Evolutionary conservation across 2,329 filamentous ascomycete genomes (phyloP).

Genomic region (Herpotrichia juniperi): DNA sequence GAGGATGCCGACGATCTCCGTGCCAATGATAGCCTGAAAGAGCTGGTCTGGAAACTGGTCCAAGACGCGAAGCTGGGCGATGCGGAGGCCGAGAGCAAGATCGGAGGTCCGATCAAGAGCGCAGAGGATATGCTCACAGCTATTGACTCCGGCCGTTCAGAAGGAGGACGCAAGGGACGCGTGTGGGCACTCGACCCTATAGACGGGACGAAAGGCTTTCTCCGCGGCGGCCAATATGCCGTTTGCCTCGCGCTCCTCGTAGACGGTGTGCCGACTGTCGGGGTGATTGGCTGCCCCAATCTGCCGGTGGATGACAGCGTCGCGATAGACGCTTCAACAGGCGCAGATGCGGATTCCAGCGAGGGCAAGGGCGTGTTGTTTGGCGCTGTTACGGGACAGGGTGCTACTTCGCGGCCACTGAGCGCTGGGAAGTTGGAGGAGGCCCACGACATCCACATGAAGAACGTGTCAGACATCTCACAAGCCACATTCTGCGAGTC

Average conservation of each 20-base stretch:
- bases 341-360: slow-evolving; percentile 74
- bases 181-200: slow-evolving; percentile 98
- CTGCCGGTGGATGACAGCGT: slow-evolving; percentile 83
- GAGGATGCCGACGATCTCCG: slow-evolving; percentile 87
- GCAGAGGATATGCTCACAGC: slow-evolving; percentile 68
- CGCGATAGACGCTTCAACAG: slow-evolving; percentile 73
- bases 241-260: slow-evolving; percentile 92
- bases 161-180: slow-evolving; percentile 74
- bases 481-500: slow-evolving; percentile 95
- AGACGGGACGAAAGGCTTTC: slow-evolving; percentile 96
- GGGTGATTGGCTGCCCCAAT: slow-evolving; percentile 94
- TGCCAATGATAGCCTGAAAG: slow-evolving; percentile 70
- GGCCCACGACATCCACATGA: slow-evolving; percentile 77
- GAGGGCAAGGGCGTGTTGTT: slow-evolving; percentile 86
- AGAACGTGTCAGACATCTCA: slow-evolving; percentile 72
- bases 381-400: slow-evolving; percentile 78
- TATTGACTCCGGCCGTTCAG: slow-evolving; percentile 66
- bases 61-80: slow-evolving; percentile 73
- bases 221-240: slow-evolving; percentile 95
- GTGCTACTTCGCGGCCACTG: slow-evolving; percentile 80
- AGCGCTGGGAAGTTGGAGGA: slow-evolving; percentile 60
- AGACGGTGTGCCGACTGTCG: slow-evolving; percentile 91
- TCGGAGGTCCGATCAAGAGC: slow-evolving; percentile 72
- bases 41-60: slow-evolving; percentile 86
- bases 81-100: slow-evolving; percentile 65